A percentile compares a stretch with the other conserved stretches of the same genome.
phyloP scores from a whole-genome alignment of 495 filamentous ascomycete genomes.

The Aspergillus sclerotiicarbonarius region DNA sequence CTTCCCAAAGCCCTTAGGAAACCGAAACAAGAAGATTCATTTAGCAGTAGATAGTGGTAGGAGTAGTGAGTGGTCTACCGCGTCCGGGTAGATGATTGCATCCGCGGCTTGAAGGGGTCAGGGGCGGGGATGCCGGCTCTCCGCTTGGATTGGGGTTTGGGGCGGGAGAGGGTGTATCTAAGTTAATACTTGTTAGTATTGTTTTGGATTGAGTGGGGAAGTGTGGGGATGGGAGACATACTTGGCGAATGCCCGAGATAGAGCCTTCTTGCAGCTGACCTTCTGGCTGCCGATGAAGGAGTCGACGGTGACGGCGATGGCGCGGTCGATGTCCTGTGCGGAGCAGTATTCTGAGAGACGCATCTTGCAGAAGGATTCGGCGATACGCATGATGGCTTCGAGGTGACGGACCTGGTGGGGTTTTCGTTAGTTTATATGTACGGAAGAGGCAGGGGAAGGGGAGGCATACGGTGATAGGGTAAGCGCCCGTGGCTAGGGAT shows the following conservation, averaged over 20 bases:
- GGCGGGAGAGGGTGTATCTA: slow-evolving; percentile 48
- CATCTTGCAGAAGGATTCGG: slow-evolving; percentile 93
- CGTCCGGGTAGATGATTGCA: not conserved
- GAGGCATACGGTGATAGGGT: slow-evolving; percentile 88
- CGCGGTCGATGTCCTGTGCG: slow-evolving; percentile 87
- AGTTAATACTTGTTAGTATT: slow-evolving; percentile 18
- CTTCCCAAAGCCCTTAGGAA: not conserved
- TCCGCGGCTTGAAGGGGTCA: slow-evolving; percentile 18
- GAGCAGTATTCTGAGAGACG: slow-evolving; percentile 90
- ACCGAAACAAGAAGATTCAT: not conserved
- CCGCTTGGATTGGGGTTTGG: slow-evolving; percentile 46
- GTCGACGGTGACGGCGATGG: slow-evolving; percentile 95
- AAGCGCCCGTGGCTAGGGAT: slow-evolving; percentile 87
- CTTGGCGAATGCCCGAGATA: slow-evolving; percentile 96
- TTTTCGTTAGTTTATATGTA: not conserved
- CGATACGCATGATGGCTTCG: slow-evolving; percentile 94
- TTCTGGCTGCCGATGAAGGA: slow-evolving; percentile 96
- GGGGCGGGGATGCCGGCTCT: slow-evolving; percentile 41
- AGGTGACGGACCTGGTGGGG: slow-evolving; percentile 83
- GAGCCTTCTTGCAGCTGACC: slow-evolving; percentile 95
- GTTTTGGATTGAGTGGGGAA: not conserved
- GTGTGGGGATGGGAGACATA: slow-evolving; percentile 47
- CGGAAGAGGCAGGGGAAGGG: not conserved
- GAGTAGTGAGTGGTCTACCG: slow-evolving; percentile 4
- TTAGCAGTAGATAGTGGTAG: not conserved